Evolutionary conservation across 257 asterid genomes (phyloP).

Genomic region (Solanum commersonii): DNA sequence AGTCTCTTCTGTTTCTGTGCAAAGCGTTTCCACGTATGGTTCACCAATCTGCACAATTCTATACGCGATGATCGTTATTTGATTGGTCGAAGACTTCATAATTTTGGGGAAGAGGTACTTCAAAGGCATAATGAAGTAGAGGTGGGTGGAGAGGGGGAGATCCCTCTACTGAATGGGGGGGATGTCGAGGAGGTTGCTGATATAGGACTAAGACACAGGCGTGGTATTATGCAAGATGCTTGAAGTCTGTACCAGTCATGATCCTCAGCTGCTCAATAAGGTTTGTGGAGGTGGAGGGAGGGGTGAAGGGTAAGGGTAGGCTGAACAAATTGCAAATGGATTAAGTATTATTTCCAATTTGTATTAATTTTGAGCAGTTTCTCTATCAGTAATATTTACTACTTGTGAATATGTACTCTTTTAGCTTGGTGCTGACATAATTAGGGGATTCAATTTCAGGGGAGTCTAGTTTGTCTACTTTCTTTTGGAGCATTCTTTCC

Average conservation of each 20-base stretch:
- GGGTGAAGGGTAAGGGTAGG: not conserved
- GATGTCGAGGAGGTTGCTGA: slow-evolving; percentile 21
- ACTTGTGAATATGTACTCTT: slow-evolving; percentile 4
- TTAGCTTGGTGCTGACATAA: not conserved
- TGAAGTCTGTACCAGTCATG: not conserved
- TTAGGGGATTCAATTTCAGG: not conserved
- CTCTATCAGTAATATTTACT: not conserved
- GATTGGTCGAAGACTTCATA: slow-evolving; percentile 90
- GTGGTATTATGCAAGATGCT: slow-evolving; percentile 32
- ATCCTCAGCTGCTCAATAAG: not conserved
- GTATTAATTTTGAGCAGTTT: not conserved
- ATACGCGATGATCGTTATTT: slow-evolving; percentile 92
- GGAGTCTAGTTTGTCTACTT: not conserved
- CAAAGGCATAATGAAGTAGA: slow-evolving; percentile 15
- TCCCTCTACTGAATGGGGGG: not conserved
- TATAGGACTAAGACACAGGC: slow-evolving; percentile 58
- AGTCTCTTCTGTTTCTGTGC: slow-evolving; percentile 68
- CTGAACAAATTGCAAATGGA: not conserved
- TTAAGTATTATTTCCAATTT: not conserved
- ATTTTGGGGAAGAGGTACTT: slow-evolving; percentile 51
- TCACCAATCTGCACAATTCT: slow-evolving; percentile 89
- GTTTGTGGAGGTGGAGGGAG: not conserved
- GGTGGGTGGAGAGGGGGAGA: slow-evolving; percentile 16
- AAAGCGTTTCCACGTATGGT: slow-evolving; percentile 92
- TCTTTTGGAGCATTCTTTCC: not conserved